Evolutionary conservation across 202 grass and related monocot species (phyloP), one percentile per base, ranked within the genome.

Genomic region (Cymbopogon flexuosus): DNA sequence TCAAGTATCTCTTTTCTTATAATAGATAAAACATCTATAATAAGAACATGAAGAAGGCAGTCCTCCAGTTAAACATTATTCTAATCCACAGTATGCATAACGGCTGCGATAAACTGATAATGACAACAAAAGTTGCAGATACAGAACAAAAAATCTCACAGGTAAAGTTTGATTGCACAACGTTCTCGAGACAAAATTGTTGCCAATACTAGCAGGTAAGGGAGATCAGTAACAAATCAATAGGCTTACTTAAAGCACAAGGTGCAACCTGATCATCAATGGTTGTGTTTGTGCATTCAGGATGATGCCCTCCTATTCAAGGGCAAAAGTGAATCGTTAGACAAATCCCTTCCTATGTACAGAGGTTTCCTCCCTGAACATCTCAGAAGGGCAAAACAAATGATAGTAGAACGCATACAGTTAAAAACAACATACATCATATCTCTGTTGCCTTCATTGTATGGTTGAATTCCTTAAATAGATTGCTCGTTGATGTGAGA

Each of bases 271-370:
- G 77, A 76, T 65, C 64, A 73, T 76, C 57, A 19, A 85, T 36
- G 82, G 23, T 85, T 27, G 29, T 56, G 64, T 79, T 66, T 66
- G 39, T 45, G 59, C 18, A 19, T 57, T 90, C 68, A 93, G 72
- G 37, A 80, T 77, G 52, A 70, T 14, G n/a, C 76, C 72, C 74
- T 67, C 84, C 87, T 90, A 93, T 83, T 70, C 68, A 90, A 74
- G 68, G 86, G 82, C 67, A 87, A 87, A 82, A 81, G 37, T 83
- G 57, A 72, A 79, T 18, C 3, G 19, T 78, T 64, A 78, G 29
- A 54, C 5, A 72, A 11, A 65, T 54, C 18, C 11, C 8, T 72
- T 64, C 30, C 1, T 51, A 18, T 73, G 23, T 43, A 49, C 57
- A 79, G 75, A 72, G 37, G 23, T 54, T 6, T 42, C 64, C 43